These are phyloP conservation scores for Lachnellula cervina DNA, from an alignment of 2,329 filamentous ascomycete genomes.

Conservation along the genomic window DNA sequence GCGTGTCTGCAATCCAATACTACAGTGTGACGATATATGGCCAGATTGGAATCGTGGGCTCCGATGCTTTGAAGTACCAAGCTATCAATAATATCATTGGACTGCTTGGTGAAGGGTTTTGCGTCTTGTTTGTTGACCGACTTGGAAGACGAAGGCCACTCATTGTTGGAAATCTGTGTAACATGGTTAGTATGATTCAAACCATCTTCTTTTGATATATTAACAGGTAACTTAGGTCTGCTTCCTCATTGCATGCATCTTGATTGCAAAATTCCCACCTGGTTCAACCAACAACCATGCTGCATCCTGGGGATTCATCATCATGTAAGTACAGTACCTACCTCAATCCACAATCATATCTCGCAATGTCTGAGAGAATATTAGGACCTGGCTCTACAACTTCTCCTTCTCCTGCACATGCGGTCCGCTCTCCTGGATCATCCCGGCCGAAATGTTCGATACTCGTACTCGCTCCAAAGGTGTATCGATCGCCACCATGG, in stretches of 20 bases:
- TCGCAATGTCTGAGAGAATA: not conserved
- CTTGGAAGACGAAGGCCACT: constrained; percentile 68
- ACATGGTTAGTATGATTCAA: constrained; percentile 48
- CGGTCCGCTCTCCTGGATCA: constrained; percentile 52
- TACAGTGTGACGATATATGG: constrained; percentile 54
- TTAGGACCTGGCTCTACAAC: constrained; percentile 72
- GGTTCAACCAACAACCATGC: constrained; percentile 43
- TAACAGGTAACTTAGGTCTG: constrained; percentile 31
- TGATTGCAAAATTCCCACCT: constrained; percentile 56
- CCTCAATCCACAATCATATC: not conserved
- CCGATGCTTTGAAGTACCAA: constrained; percentile 58
- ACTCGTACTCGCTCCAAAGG: constrained; percentile 56
- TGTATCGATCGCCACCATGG: constrained; percentile 54
- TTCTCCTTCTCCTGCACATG: constrained; percentile 56
- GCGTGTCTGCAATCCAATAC: constrained; percentile 60
- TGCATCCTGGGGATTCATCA: constrained; percentile 70
- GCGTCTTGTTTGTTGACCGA: constrained; percentile 60
- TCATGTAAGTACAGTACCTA: constrained; percentile 35
- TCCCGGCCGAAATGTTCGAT: constrained; percentile 57
- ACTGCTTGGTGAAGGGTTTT: constrained; percentile 53
- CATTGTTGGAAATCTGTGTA: constrained; percentile 67
- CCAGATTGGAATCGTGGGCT: constrained; percentile 53
- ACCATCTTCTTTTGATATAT: not conserved
- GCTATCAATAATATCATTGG: constrained; percentile 61
- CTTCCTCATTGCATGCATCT: constrained; percentile 62